A percentile compares a stretch with the other conserved stretches of the same genome.
Conservation (phyloP, 129 eudicot genomes). For the Daucus carota region DH1_v3.0 NC_030384.2:43409001-43409500, state of each 20-base stretch:
- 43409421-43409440: not conserved
- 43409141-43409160: not conserved
- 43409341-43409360: not conserved
- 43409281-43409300: not conserved
- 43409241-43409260: not conserved
- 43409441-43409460: no score
- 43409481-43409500: not conserved
- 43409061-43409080: not conserved
- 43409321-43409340: no score
- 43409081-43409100: not conserved
- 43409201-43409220: not conserved
- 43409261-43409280: not conserved
- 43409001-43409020: conserved; percentile 87
- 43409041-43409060: not conserved
- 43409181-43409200: no score
- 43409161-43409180: no score
- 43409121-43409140: not conserved
- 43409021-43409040: conserved; percentile 37
- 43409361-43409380: not conserved
- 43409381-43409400: not conserved
- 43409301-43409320: not conserved
- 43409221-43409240: not conserved
- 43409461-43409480: not conserved
- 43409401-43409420: not conserved
- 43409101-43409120: not conserved